These are phyloP conservation scores for Plantago elongata DNA, from an alignment of 257 asterid species.

Conservation along the genomic window DNA sequence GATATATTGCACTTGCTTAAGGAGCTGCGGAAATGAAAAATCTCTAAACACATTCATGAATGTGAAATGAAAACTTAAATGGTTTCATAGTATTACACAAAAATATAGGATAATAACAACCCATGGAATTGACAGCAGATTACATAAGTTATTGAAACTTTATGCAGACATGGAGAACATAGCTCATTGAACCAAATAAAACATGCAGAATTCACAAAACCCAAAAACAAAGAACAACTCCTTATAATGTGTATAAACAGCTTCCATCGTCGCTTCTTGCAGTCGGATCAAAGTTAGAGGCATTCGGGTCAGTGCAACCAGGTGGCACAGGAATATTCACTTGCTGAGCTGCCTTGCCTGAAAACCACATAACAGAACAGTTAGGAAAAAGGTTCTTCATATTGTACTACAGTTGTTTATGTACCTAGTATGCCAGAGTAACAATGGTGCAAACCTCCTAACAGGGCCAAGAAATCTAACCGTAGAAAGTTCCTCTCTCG, in stretches of 20 bases:
- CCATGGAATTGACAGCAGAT: conserved; percentile 9
- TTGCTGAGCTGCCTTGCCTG: conserved; percentile 59
- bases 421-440: not conserved
- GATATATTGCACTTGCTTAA: too few relatives aligned
- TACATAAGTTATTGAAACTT: conserved; percentile 7
- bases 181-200: not conserved
- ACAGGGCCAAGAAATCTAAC: conserved; percentile 15
- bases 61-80: not conserved
- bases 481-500: conserved; percentile 38
- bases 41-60: too few relatives aligned
- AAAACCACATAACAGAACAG: not conserved
- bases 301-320: conserved; percentile 64
- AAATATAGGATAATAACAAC: conserved; percentile 12
- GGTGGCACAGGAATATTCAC: conserved; percentile 44
- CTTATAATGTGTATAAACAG: conserved; percentile 32
- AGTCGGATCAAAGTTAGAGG: conserved; percentile 55
- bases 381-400: not conserved
- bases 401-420: not conserved
- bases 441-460: conserved; percentile 1
- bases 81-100: conserved; percentile 9
- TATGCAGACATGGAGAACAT: not conserved
- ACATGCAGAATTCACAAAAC: not conserved
- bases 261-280: conserved; percentile 66
- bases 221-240: not conserved
- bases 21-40: too few relatives aligned